Conservation (phyloP, 805 yeast species). For the Saccharomycopsis sp. region DNA sequence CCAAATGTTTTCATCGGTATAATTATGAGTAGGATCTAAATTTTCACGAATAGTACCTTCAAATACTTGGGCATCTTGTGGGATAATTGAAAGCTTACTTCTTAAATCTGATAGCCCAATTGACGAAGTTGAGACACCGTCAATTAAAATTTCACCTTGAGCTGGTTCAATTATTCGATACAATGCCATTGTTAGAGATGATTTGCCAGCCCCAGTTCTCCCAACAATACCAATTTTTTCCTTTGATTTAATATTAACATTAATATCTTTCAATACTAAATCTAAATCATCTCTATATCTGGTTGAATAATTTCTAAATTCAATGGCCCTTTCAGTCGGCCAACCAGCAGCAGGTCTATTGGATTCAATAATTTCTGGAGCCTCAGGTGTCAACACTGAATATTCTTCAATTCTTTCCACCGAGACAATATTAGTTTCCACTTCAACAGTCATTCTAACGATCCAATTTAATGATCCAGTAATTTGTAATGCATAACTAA, state of each 20-base stretch:
- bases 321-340: slow-evolving; percentile 68
- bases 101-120: slow-evolving; percentile 78
- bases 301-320: slow-evolving; percentile 69
- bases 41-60: slow-evolving; percentile 82
- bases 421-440: slow-evolving; percentile 93
- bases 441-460: slow-evolving; percentile 97
- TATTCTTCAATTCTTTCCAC: slow-evolving; percentile 94
- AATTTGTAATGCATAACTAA: slow-evolving; percentile 86
- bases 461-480: slow-evolving; percentile 96
- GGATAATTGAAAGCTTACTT: slow-evolving; percentile 73
- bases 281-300: slow-evolving; percentile 79
- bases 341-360: slow-evolving; percentile 63
- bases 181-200: slow-evolving; percentile 75
- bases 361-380: slow-evolving; percentile 59
- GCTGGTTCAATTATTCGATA: slow-evolving; percentile 75
- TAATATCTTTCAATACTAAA: slow-evolving; percentile 64
- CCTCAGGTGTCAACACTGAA: slow-evolving; percentile 74
- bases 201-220: slow-evolving; percentile 95
- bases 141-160: slow-evolving; percentile 64
- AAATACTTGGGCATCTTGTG: slow-evolving; percentile 90
- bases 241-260: slow-evolving; percentile 53
- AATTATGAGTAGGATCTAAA: slow-evolving; percentile 70
- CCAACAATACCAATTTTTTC: slow-evolving; percentile 96
- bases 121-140: slow-evolving; percentile 54
- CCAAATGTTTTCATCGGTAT: slow-evolving; percentile 79